Evolutionary conservation across 2,329 filamentous ascomycete genomes (phyloP).

Genomic region (Tolypocladium album): DNA sequence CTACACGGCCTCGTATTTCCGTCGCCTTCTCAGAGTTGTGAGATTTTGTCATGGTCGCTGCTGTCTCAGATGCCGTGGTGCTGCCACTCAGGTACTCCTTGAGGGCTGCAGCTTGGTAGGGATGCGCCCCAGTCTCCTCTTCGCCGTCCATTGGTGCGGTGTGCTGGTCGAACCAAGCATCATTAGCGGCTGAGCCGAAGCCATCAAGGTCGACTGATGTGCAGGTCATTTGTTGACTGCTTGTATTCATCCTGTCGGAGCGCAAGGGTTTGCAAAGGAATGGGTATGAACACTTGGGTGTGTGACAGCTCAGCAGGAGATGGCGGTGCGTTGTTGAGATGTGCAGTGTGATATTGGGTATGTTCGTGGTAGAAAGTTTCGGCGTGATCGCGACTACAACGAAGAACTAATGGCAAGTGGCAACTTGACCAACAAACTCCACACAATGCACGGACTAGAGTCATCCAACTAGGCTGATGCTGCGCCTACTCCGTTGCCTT

Average conservation of each 20-base stretch:
- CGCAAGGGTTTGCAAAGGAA: not conserved
- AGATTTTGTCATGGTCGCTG: not conserved
- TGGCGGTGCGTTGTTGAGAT: not conserved
- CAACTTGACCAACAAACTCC: not conserved
- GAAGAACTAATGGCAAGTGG: not conserved
- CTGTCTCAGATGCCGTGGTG: not conserved
- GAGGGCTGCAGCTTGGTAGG: not conserved
- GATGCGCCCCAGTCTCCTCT: not conserved
- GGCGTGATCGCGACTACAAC: not conserved
- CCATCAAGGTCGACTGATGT: not conserved
- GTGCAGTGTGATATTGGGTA: not conserved
- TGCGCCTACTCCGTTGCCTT: not conserved
- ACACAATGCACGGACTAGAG: not conserved
- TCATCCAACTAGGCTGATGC: not conserved
- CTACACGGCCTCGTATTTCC: not conserved
- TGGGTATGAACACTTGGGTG: not conserved
- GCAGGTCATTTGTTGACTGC: not conserved
- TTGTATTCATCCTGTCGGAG: not conserved
- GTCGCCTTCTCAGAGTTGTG: not conserved
- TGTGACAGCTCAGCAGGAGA: not conserved
- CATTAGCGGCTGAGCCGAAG: not conserved
- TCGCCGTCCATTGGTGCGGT: not conserved
- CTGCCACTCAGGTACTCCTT: not conserved
- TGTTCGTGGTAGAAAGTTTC: not conserved
- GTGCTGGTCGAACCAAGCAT: not conserved